phyloP scores from a whole-genome alignment of 176 grass and related monocot genomes.

The Oryza australiensis region DNA sequence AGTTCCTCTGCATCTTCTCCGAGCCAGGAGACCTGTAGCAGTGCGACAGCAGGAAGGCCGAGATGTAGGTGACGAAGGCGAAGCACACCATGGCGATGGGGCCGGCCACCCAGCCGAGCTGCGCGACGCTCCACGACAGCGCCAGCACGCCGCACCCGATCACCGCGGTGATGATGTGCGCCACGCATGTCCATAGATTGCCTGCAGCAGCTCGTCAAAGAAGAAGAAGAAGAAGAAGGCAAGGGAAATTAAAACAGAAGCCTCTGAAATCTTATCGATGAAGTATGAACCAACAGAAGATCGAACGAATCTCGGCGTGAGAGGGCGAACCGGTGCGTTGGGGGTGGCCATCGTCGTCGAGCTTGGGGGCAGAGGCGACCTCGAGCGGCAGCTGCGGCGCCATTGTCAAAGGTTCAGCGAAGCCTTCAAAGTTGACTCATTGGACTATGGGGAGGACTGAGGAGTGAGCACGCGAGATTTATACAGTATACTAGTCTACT shows the following conservation, averaged over 20 bases:
- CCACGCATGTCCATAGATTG: slow-evolving; percentile 61
- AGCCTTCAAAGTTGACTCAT: not conserved
- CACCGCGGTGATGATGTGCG: slow-evolving; percentile 70
- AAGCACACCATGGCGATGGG: slow-evolving; percentile 58
- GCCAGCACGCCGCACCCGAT: slow-evolving; percentile 70
- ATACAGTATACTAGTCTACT: not conserved
- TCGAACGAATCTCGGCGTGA: not conserved
- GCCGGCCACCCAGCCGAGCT: slow-evolving; percentile 56
- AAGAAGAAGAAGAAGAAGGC: not conserved
- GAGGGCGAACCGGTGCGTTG: slow-evolving; percentile 18
- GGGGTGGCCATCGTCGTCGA: slow-evolving; percentile 47
- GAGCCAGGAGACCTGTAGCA: slow-evolving; percentile 53
- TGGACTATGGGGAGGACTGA: not conserved
- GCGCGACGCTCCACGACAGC: slow-evolving; percentile 66
- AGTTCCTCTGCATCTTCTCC: slow-evolving; percentile 55
- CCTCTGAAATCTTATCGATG: not conserved
- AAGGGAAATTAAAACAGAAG: not conserved
- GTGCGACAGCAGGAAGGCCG: slow-evolving; percentile 50
- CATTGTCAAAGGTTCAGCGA: not conserved
- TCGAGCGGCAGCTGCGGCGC: slow-evolving; percentile 10
- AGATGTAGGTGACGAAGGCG: slow-evolving; percentile 66
- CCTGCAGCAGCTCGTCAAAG: slow-evolving; percentile 22
- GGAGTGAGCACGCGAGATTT: not conserved
- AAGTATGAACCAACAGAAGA: not conserved
- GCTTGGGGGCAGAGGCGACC: not conserved